Evolutionary conservation across 2,329 filamentous ascomycete genomes (phyloP), one percentile per base, ranked within the genome.

Genomic region (Diaporthe aspalathi): DNA sequence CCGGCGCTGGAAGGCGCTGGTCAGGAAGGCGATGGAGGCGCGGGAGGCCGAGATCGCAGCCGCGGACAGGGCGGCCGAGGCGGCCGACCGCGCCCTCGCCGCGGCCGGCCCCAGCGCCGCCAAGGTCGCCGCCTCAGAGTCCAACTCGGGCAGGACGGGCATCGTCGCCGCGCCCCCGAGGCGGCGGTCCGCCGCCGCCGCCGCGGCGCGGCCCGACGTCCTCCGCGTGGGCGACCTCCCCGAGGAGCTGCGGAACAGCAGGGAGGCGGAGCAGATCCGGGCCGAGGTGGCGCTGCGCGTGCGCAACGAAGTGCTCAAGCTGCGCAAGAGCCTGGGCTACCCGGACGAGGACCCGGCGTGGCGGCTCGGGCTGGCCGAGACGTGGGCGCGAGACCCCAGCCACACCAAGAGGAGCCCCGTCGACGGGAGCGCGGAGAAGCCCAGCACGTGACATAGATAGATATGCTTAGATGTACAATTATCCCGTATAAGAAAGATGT

Each of bases 261-360:
- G 84, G n/a, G 94, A 98, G 81, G 95, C 94, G 0, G 87, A 92
- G 67, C 87, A 90, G 75, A 83, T 97, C 74, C 86, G 96, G 71
- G 90, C 93, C 68, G 94, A 97, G 80, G 94, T 95, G 62, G 94
- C 95, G 2, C 86, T 87, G 79, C 88, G 91, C 72, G 89, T 98
- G 43, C 87, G 96, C 62, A 87, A 92, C 69, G 92, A 97, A 79
- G 92, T 99, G 3, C 82, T 95, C 66, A 93, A 94, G 76, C 86
- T 98, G 27, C 88, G 95, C 73, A 86, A 89, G 74, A 87, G 87
- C 54, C 83, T 92, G 71, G 95, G 94, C 1, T 89, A 92, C 73
- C 88, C 92, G 0, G 94, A 97, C 72, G 92, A 97, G 75, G 93
- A 97, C 76, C 91, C 93, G 0, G 66, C 54, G 16, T 53, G 56